Evolutionary conservation across 768 basidiomycete species (phyloP).

Genomic region (Boletellus sp.): DNA sequence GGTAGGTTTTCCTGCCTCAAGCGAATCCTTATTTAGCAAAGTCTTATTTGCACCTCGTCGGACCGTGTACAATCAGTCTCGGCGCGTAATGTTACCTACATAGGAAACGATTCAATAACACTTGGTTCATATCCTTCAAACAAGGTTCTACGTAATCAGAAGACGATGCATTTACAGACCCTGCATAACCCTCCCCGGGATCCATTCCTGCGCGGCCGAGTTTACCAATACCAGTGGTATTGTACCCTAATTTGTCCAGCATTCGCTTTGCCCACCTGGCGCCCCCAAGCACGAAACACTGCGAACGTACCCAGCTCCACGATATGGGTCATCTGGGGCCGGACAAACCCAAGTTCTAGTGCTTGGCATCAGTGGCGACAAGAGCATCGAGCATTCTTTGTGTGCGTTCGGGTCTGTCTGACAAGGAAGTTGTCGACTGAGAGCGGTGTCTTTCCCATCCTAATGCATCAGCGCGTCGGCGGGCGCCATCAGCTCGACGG

Average conservation of each 20-base stretch:
- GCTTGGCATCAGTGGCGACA: not conserved
- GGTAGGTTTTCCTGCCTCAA: no score
- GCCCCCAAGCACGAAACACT: constrained; percentile 16
- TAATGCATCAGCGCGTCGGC: constrained; percentile 2
- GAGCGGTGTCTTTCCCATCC: not conserved
- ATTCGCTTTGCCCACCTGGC: not conserved
- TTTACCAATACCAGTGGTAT: constrained; percentile 7
- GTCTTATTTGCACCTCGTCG: no score
- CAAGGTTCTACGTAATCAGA: no score
- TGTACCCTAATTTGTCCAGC: constrained; percentile 16
- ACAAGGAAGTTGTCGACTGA: not conserved
- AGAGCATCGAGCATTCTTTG: constrained; percentile 7
- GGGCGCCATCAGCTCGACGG: constrained; percentile 12
- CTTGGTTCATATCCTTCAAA: no score
- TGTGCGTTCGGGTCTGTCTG: constrained; percentile 4
- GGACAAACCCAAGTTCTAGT: not conserved
- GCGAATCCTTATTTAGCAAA: no score
- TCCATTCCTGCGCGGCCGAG: constrained; percentile 7
- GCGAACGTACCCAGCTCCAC: constrained; percentile 19
- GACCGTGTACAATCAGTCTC: no score
- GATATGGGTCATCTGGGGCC: constrained; percentile 21
- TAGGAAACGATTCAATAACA: no score
- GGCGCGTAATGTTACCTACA: no score
- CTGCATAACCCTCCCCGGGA: constrained; percentile 11
- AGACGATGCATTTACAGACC: no score